Percentiles rank a stretch among this genome's conserved stretches.
Evolutionary conservation across 768 basidiomycete species (phyloP).

Genomic region (Russula vinacea): DNA sequence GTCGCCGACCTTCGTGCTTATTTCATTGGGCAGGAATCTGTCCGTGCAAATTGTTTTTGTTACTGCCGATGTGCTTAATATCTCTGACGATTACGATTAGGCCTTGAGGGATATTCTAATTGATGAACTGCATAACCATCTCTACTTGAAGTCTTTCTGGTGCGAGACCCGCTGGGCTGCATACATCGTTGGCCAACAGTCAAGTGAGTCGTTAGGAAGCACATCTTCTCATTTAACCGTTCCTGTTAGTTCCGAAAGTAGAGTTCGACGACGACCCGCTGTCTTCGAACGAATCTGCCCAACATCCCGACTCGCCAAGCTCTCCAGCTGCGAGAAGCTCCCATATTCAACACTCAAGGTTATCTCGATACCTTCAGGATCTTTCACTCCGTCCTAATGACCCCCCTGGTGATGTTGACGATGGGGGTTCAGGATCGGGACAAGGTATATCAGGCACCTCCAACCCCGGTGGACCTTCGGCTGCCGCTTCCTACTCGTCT

Average conservation of each 20-base stretch:
- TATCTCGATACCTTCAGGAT: slow-evolving; percentile 61
- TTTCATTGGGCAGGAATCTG: slow-evolving; percentile 80
- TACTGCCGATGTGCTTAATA: slow-evolving; percentile 2
- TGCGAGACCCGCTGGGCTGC: slow-evolving; percentile 89
- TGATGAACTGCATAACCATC: slow-evolving; percentile 92
- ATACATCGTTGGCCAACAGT: slow-evolving; percentile 75
- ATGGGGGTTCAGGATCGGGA: slow-evolving; percentile 33
- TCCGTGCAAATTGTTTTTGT: slow-evolving; percentile 39
- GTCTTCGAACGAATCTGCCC: slow-evolving; percentile 31
- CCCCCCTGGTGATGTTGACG: slow-evolving; percentile 63
- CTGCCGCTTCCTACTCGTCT: slow-evolving; percentile 30
- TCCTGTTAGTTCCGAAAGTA: slow-evolving; percentile 55
- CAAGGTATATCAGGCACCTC: slow-evolving; percentile 28
- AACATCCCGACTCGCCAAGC: slow-evolving; percentile 35
- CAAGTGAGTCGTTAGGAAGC: slow-evolving; percentile 51
- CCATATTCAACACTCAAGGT: slow-evolving; percentile 45
- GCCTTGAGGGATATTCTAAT: slow-evolving; percentile 87
- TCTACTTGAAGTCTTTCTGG: slow-evolving; percentile 97
- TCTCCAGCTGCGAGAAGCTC: slow-evolving; percentile 44
- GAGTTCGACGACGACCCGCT: slow-evolving; percentile 55
- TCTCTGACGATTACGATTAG: slow-evolving; percentile 41
- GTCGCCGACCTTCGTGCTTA: slow-evolving; percentile 84
- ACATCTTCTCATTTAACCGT: slow-evolving; percentile 18
- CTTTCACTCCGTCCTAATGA: slow-evolving; percentile 75
- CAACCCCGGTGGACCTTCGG: slow-evolving; percentile 29